Evolutionary conservation across 2,329 filamentous ascomycete genomes (phyloP), one percentile per base, ranked within the genome.

Genomic region (Fusarium protoensiforme): DNA sequence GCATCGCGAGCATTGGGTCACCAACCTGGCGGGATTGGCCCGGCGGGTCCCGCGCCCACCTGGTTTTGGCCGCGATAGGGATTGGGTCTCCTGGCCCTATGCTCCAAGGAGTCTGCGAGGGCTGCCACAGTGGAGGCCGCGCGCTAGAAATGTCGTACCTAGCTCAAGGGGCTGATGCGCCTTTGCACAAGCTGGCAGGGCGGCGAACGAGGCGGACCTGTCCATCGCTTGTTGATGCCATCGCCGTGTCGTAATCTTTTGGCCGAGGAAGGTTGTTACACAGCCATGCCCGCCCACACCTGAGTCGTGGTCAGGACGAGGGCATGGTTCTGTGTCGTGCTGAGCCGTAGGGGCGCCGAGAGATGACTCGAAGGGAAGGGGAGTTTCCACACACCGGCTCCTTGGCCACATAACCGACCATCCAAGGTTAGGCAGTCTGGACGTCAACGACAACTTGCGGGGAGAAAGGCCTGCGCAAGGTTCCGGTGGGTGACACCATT

Each of bases 131-230:
- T 67, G 58, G 74, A 74, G 63, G 60, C 60, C 54, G 60, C 61
- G 67, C 43, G 62, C 68, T 67, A 67, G 66, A 53, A 31, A 74
- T 68, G 64, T 70, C 53, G 67, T 71, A 67, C 68, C 67, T 74
- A 71, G 73, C 71, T 78, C 68, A 68, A 78, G 65, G 76, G 68
- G 69, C 77, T 77, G 69, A 75, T 67, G 76, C 67, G 56, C 54
- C 62, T 63, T 41, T 35, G 33, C 60, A 65, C 73, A 71, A 63
- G 73, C 59, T 70, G 70, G 67, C 65, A 74, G 61, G 63, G 74
- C 58, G 69, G 66, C 73, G 65, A 78, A 69, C 68, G 70, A 68
- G 68, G 68, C 71, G 68, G 68, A 48, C 64, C 53, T 65, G 61
- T 63, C 67, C 63, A 63, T 65, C 59, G 65, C 59, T 73, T 68